These are phyloP conservation scores for Parathielavia appendiculata DNA, from an alignment of 495 filamentous ascomycete species.

Conservation along the genomic window DNA sequence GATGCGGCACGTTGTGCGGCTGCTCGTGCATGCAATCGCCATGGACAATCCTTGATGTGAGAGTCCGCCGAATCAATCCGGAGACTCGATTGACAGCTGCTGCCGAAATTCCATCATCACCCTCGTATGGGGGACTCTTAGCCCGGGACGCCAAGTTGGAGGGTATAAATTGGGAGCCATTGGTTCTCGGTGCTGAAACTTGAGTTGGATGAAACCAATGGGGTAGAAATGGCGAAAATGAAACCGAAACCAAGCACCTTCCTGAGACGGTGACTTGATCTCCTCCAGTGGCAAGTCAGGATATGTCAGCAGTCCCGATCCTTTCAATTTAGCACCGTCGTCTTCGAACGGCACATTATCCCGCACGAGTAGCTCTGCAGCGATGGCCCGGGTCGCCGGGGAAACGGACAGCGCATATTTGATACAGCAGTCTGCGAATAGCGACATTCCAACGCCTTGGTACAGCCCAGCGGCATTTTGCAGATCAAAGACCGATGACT, in stretches of 20 bases:
- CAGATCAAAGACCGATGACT: conserved; percentile 26
- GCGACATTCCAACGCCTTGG: conserved; percentile 4
- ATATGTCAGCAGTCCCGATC: conserved; percentile 4
- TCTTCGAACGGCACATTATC: conserved; percentile 11
- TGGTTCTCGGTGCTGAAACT: conserved; percentile 16
- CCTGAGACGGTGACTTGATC: conserved; percentile 10
- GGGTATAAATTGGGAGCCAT: conserved; percentile 30
- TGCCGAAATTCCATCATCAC: not conserved
- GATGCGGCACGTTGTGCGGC: conserved; percentile 28
- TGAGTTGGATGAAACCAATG: conserved; percentile 23
- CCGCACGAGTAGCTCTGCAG: conserved; percentile 18
- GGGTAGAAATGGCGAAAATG: conserved; percentile 18
- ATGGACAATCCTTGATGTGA: conserved; percentile 11
- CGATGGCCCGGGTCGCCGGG: conserved; percentile 15
- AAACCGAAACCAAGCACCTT: conserved; percentile 19
- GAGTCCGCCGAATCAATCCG: conserved; percentile 20
- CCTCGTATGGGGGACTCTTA: conserved; percentile 19
- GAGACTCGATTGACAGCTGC: conserved; percentile 5
- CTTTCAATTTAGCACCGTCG: conserved; percentile 8
- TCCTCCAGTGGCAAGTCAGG: conserved; percentile 3
- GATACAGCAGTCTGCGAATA: conserved; percentile 6
- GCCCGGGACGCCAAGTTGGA: conserved; percentile 22
- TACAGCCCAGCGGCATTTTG: not conserved
- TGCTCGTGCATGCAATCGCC: conserved; percentile 26
- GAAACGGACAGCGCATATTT: not conserved